These are phyloP conservation scores for Cercospora beticola DNA, from an alignment of 2,329 filamentous ascomycete genomes.

Conservation along the genomic window DNA sequence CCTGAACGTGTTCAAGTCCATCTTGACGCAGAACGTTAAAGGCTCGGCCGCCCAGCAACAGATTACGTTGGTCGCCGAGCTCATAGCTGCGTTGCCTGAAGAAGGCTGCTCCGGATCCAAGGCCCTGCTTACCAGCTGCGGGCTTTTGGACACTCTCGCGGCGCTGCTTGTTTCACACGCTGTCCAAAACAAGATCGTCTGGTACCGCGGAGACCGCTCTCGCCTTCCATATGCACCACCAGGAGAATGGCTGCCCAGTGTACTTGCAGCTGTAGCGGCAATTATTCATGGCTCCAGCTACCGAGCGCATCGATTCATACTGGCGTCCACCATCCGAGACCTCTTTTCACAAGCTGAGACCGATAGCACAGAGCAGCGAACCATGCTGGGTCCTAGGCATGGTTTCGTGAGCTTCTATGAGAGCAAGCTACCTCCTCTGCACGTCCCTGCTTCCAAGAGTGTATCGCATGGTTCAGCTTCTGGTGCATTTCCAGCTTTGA, in stretches of 20 bases:
- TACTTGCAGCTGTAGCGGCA: conserved; percentile 73
- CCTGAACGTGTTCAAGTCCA: conserved; percentile 62
- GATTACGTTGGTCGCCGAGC: conserved; percentile 58
- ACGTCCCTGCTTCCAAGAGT: conserved; percentile 44
- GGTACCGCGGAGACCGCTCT: conserved; percentile 28
- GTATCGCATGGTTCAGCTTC: conserved; percentile 38
- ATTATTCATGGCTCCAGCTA: conserved; percentile 79
- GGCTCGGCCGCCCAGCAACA: conserved; percentile 60
- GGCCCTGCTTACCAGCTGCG: conserved; percentile 66
- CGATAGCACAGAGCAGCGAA: conserved; percentile 28
- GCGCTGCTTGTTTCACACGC: conserved; percentile 67
- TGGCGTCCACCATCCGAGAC: conserved; percentile 49
- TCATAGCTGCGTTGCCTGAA: conserved; percentile 64
- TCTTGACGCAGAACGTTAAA: conserved; percentile 61
- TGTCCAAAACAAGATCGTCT: conserved; percentile 29
- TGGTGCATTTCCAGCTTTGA: conserved; percentile 47
- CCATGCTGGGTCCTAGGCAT: conserved; percentile 28
- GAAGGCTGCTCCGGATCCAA: conserved; percentile 59
- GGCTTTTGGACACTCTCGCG: conserved; percentile 76
- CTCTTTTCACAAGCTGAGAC: conserved; percentile 30
- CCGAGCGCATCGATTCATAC: conserved; percentile 62
- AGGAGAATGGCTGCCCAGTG: conserved; percentile 59
- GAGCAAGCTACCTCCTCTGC: conserved; percentile 37
- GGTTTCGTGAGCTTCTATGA: conserved; percentile 29
- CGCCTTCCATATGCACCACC: conserved; percentile 55